Base-by-base conservation (phyloP, 176 grass and related monocot genomes). In the Rhipidocladum racemiflorum region DNA sequence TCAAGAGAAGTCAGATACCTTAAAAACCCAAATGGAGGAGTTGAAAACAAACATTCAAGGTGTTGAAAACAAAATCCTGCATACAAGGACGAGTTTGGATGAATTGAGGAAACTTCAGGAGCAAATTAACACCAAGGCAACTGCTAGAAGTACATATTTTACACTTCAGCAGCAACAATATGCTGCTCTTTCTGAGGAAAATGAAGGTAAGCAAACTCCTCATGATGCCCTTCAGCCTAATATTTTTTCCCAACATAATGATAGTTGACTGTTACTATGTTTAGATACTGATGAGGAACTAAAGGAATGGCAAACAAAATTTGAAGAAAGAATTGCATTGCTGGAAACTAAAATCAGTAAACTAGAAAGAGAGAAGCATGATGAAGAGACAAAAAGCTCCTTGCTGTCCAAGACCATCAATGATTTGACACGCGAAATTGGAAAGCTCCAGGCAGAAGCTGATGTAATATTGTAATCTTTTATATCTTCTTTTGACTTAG, bases 271-370 rank as follows among this genome's bases (percentile, higher is more conserved):
- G 28, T 53, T 59, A 65, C 28, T 81, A 71, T 40, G 29, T 92
- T 82, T 87, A 97, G 95, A 94, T 91, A 92, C 95, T 15, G 90
- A 97, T 25, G 95, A 97, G 78, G 95, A 97, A 71, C 74, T 97
- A 72, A 92, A 88, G 85, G 92, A 97, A 74, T 97, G 95, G 92
- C 95, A 97, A 78, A 84, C 80, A 38, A 97, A 97, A 92, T 97
- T 97, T 94, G 81, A 97, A 80, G 95, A 97, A 89, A 92, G 82
- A 70, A 94, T 97, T 83, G 74, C 84, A 39, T 48, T 90, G 65
- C 77, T 94, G 55, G 90, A 89, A 83, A 91, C 70, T 6, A 94
- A 92, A 92, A 92, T 94, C 29, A 84, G 67, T 84, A 97, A 92
- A 77, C 76, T 97, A 69, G 90, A 92, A 80, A 85, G 95, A 72